A percentile compares a stretch with the other conserved stretches of the same genome.
These are phyloP conservation scores for Xeromyces bisporus DNA, from an alignment of 495 filamentous ascomycete genomes.

Conservation along the genomic window DNA sequence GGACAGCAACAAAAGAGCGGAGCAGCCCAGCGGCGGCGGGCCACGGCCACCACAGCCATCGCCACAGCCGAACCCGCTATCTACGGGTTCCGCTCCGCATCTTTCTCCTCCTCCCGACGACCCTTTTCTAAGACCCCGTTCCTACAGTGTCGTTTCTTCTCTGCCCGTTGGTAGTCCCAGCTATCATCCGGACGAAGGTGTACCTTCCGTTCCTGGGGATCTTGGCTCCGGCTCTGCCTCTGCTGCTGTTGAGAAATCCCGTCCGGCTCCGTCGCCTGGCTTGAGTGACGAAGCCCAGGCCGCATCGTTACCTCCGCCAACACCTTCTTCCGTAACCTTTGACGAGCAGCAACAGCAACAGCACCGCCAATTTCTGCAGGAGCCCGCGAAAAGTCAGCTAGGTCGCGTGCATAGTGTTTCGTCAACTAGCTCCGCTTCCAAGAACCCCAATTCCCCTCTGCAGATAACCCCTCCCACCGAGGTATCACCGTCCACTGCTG, in stretches of 20 bases:
- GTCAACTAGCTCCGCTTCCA: conserved; percentile 5
- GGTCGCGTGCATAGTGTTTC: conserved; percentile 2
- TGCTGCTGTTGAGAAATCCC: too few relatives aligned
- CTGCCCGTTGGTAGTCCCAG: background rate
- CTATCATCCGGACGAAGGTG: background rate
- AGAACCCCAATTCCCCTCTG: conserved; percentile 6
- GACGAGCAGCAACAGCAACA: too few relatives aligned
- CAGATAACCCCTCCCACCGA: conserved; percentile 11
- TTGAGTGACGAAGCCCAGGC: too few relatives aligned
- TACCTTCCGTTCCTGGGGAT: background rate
- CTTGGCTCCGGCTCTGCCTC: too few relatives aligned
- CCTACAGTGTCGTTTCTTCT: background rate
- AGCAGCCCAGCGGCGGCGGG: conserved; percentile 1
- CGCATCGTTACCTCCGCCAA: too few relatives aligned
- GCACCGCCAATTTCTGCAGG: too few relatives aligned
- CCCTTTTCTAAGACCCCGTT: background rate
- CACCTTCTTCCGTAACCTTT: too few relatives aligned
- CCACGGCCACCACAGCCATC: too few relatives aligned
- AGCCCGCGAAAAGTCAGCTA: too few relatives aligned
- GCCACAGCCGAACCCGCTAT: background rate
- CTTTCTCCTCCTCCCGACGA: background rate
- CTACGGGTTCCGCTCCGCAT: background rate
- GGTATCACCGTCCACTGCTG: conserved; percentile 8
- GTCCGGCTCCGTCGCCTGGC: too few relatives aligned
- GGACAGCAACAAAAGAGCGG: conserved; percentile 15